Conservation (phyloP, 176 grass and related monocot genomes). For the Leersia perrieri region DNA sequence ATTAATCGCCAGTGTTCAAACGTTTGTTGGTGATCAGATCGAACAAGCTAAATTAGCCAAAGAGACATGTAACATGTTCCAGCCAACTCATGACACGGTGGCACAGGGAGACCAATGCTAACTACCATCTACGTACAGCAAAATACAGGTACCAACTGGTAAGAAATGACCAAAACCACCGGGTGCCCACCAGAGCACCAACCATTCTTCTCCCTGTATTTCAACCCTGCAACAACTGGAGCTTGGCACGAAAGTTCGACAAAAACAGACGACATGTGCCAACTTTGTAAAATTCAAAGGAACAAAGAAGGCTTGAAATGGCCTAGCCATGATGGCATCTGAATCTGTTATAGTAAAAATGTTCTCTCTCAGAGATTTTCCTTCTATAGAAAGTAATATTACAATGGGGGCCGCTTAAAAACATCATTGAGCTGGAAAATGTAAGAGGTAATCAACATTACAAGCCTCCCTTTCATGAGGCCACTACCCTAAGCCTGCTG, state of each 20-base stretch:
- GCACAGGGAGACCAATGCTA: background rate
- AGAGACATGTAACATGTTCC: background rate
- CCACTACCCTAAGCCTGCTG: conserved; percentile 20
- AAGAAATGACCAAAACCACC: background rate
- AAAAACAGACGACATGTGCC: background rate
- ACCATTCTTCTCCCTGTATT: background rate
- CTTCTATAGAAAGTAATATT: conserved; percentile 59
- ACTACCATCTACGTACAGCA: background rate
- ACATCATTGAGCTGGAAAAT: conserved; percentile 44
- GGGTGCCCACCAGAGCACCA: background rate
- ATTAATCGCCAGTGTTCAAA: too few species aligned
- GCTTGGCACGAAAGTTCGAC: background rate
- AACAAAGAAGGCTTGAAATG: background rate
- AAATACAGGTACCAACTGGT: background rate
- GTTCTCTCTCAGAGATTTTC: conserved; percentile 37
- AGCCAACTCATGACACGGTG: background rate
- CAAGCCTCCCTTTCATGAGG: conserved; percentile 37
- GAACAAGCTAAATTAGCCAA: background rate
- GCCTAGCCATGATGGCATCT: background rate
- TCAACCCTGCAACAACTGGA: background rate
- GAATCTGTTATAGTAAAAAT: conserved; percentile 37
- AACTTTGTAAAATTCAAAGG: background rate
- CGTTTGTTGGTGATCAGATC: background rate
- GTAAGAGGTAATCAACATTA: conserved; percentile 44
- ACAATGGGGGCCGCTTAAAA: conserved; percentile 44